These are phyloP conservation scores for Sporisorium scitamineum DNA, from an alignment of 1,284 basidiomycete genomes.

Conservation along the genomic window DNA sequence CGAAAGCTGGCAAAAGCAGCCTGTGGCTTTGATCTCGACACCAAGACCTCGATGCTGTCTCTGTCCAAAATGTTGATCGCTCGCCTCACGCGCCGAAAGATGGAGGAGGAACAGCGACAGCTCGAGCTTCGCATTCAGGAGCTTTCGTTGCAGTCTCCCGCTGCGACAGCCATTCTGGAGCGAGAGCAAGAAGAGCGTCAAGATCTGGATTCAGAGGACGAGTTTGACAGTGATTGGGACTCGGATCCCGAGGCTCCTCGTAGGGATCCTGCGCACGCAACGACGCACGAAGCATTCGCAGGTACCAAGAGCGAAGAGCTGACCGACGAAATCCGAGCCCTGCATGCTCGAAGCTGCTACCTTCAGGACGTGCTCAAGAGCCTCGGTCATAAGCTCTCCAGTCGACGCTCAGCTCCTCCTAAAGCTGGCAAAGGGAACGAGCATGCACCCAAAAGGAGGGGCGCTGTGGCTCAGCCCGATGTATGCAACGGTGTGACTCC, in stretches of 20 bases:
- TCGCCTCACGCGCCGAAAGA: slow-evolving; percentile 79
- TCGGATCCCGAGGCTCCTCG: slow-evolving; percentile 5
- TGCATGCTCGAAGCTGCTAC: slow-evolving; percentile 69
- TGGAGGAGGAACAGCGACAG: slow-evolving; percentile 73
- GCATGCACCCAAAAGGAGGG: slow-evolving; percentile 57
- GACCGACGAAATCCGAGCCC: slow-evolving; percentile 73
- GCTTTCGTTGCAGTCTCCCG: slow-evolving; percentile 57
- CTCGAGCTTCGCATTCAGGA: slow-evolving; percentile 72
- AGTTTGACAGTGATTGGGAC: slow-evolving; percentile 38
- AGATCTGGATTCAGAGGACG: slow-evolving; percentile 40
- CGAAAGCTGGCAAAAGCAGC: slow-evolving; percentile 79
- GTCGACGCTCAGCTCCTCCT: slow-evolving; percentile 63
- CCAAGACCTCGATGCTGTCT: slow-evolving; percentile 52
- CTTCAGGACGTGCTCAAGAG: slow-evolving; percentile 30
- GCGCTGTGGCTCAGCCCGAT: slow-evolving; percentile 17
- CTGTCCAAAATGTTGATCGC: slow-evolving; percentile 78
- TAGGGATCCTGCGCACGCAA: neutral
- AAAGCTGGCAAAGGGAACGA: slow-evolving; percentile 22
- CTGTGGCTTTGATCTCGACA: slow-evolving; percentile 80
- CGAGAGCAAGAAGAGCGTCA: slow-evolving; percentile 52
- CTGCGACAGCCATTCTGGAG: neutral
- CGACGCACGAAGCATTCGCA: neutral
- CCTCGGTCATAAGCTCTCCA: slow-evolving; percentile 5
- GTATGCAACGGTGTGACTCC: slow-evolving; percentile 74
- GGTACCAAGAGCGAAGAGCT: slow-evolving; percentile 4